These are phyloP conservation scores for Leccinum insolens DNA, from an alignment of 1,284 basidiomycete species.

Conservation along the genomic window DNA sequence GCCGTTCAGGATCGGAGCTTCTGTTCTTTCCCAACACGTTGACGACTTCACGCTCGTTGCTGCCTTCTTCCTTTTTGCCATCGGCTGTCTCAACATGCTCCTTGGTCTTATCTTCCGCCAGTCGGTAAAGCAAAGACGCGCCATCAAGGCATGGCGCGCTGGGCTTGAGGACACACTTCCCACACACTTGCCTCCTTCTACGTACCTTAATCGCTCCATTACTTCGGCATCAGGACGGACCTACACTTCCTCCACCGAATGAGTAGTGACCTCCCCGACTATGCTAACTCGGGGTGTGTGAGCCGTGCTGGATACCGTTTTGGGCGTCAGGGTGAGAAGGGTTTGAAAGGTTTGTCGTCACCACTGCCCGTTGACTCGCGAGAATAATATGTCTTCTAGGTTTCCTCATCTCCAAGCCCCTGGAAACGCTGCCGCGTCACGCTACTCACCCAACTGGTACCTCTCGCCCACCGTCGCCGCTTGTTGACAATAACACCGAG, in stretches of 20 bases:
- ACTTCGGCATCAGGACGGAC: conserved; percentile 37
- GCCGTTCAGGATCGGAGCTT: conserved; percentile 65
- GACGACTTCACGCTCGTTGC: conserved; percentile 86
- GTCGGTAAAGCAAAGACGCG: conserved; percentile 60
- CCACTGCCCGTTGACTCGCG: not conserved
- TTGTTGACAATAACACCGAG: conserved; percentile 10
- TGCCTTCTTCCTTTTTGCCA: conserved; percentile 84
- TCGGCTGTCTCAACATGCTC: conserved; percentile 83
- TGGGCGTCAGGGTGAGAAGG: conserved; percentile 76
- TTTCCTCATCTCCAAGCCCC: conserved; percentile 57
- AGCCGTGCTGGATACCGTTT: conserved; percentile 59
- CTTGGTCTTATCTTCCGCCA: conserved; percentile 75
- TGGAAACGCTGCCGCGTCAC: conserved; percentile 59
- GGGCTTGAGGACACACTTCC: conserved; percentile 60
- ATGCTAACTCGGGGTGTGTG: conserved; percentile 24
- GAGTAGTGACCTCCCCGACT: conserved; percentile 33
- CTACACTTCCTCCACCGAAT: conserved; percentile 40
- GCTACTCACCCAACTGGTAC: conserved; percentile 39
- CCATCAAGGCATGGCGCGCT: conserved; percentile 62
- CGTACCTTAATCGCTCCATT: conserved; percentile 32
- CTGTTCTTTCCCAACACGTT: conserved; percentile 83
- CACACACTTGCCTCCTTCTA: conserved; percentile 34
- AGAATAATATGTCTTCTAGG: conserved; percentile 27
- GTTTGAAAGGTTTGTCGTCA: conserved; percentile 49
- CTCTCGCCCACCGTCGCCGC: conserved; percentile 29